Base-by-base conservation (phyloP, 106 monocot genomes). In the Gastrodia elata region DNA sequence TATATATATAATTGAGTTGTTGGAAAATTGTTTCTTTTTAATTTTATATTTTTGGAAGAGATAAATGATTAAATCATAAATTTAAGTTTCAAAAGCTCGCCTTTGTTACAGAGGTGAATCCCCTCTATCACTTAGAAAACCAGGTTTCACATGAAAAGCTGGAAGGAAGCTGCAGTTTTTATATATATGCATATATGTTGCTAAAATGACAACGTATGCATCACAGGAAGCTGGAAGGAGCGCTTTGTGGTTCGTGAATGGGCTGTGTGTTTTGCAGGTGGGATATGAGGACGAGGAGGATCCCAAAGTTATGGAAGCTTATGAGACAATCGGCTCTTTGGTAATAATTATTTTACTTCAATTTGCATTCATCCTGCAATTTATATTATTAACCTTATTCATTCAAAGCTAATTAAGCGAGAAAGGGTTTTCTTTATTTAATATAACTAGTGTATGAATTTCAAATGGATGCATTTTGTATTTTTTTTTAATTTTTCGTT, bases 211-310 rank as follows among this genome's bases (percentile, higher is more conserved):
- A n/a, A n/a, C n/a, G n/a, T n/a, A 34, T 49, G 5, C 40, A 74
- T 38, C 61, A 11, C 71, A 98, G 98, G 91, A 98, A 73, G 84
- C 84, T 73, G 98, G 93, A 74, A 68, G 88, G 75, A 88, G 78
- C 74, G 72, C 93, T 55, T 57, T 98, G 24, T 98, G 98, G 98
- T 83, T 79, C 30, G 83, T 98, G 39, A 93, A 93, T 85, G 98
- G 98, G 8, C 93, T 88, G 24, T 77, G 91, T n/a, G 91, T 93
- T 80, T 75, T 98, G 36, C 84, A 98, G 79, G 80, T 98, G 65
- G 98, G 98, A 14, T 98, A 98, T 77, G 90, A 93, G 91, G 86
- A 93, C 75, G 97, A 98, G 68, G 97, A 88, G 37, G 88, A 98
- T 74, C 83, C 88, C 24, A 86, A 88, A 85, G 93, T 91, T 39